Evolutionary conservation across 1,139 yeast species (phyloP), one percentile per base, ranked within the genome.

Genomic region (Nadsonia commutata): DNA sequence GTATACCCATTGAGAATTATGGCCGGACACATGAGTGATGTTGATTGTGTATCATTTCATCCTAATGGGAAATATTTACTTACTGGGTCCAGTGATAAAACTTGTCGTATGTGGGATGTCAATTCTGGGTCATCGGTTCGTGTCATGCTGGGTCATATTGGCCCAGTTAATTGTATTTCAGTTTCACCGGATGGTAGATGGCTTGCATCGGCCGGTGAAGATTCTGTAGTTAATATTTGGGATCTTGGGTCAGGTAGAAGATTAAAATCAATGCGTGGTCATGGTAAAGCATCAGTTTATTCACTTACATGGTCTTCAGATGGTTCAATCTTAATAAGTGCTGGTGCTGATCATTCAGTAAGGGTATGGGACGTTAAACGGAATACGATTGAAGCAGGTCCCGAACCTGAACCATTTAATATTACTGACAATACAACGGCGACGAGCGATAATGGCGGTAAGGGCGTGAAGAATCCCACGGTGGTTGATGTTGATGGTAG

Each of bases 101-200:
- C 97, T 0, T 81, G 94, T 57, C 72, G 98, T 52, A 84, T 93
- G 96, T 93, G 99, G 99, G 98, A 93, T 62, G 78, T 93, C 31
- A 76, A 80, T 42, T 74, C 79, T 38, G 99, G 98, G 36, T 80
- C 76, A 51, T 78, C 94, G 39, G 97, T 88, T 16, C 74, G 98
- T 50, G 78, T 90, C 13, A 90, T 93, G 59, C 76, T 85, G 63
- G 97, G 97, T 1, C 97, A 90, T 56, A 78, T 93, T 1, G 90
- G 90, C 16, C 81, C 96, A 1, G 75, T 93, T 33, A 82, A 84
- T 52, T 73, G 86, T 39, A 69, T 85, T 54, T 86, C 94, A 0
- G 94, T 85, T 8, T 81, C 95, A 0, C 97, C 97, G 0, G 96
- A 90, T 63, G 99, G 99, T 2, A 72, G 96, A 55, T 84, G 95